These are phyloP conservation scores for Dactylis glomerata DNA, from an alignment of 176 grass and related monocot genomes.

Conservation along the genomic window DNA sequence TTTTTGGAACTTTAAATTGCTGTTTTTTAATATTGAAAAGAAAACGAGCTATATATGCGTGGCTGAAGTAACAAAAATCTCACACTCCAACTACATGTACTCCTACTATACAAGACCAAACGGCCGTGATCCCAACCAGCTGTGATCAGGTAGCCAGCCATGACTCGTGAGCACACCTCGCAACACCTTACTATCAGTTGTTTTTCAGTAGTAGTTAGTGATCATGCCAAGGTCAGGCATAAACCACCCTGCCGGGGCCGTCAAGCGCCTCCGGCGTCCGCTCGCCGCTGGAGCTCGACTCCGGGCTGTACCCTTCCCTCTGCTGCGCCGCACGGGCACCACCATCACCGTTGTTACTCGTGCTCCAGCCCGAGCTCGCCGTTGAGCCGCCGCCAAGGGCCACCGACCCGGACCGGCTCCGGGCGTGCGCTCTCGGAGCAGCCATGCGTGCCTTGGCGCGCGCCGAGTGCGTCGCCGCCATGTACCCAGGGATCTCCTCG, in stretches of 20 bases:
- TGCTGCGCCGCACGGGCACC: slow-evolving; percentile 8
- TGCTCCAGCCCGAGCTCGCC: slow-evolving; percentile 46
- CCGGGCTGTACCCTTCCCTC: slow-evolving; percentile 44
- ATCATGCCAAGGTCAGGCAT: too few species aligned
- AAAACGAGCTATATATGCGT: too few species aligned
- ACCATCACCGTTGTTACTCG: slow-evolving; percentile 16
- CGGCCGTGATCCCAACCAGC: too few species aligned
- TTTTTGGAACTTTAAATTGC: too few species aligned
- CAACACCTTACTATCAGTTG: too few species aligned
- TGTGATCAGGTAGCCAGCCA: too few species aligned
- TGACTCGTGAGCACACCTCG: too few species aligned
- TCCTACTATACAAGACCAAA: too few species aligned
- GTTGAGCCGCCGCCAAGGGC: slow-evolving; percentile 25
- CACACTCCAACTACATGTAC: too few species aligned
- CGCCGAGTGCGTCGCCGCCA: slow-evolving; percentile 76
- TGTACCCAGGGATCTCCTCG: slow-evolving; percentile 54
- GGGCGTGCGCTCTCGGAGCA: slow-evolving; percentile 6
- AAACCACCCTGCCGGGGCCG: slow-evolving; percentile 20
- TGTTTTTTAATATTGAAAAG: too few species aligned
- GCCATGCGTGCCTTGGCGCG: slow-evolving; percentile 58
- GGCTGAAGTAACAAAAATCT: too few species aligned
- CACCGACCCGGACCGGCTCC: slow-evolving; percentile 8
- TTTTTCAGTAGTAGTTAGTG: too few species aligned
- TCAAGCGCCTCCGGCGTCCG: slow-evolving; percentile 6
- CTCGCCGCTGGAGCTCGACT: slow-evolving; percentile 54